Evolutionary conservation across 768 basidiomycete genomes (phyloP), one percentile per base, ranked within the genome.

Genomic region (Pisolithus orientalis): DNA sequence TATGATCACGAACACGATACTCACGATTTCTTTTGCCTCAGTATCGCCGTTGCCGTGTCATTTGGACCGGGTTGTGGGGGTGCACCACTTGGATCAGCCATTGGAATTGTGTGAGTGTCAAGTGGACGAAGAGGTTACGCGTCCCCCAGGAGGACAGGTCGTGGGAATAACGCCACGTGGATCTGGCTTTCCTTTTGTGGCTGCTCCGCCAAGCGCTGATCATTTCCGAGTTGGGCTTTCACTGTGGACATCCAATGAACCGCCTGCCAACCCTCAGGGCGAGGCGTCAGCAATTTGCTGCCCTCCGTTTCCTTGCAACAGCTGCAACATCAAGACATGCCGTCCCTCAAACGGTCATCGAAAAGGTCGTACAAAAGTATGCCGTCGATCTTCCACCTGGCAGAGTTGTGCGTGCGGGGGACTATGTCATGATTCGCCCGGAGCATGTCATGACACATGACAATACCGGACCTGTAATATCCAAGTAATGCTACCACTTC

Each of bases 401-500:
- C 42, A 90, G 87, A 66, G 73, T 76, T 14, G 90, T 98, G 59
- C 84, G 82, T 60, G 90, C 94, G 37, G 96, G 95, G 13, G 96
- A 99, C 84, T 98, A 98, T 83, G 94, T 98, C 38, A 99, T 97
- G 94, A 96, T 99, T 72, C 83, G 84, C 39, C 96, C 96, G 24
- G 87, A 97, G 66, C 93, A 98, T 80, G 94, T 97, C 60, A 94
- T 94, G 92, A 94, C 91, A 9, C 93, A 94, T 58, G 96, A 99
- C 64, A 98, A 98, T 66, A 99, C 96, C 11, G 96, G 94, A 0
- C 95, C 96, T 6, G 94, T 99, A 57, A 95, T 99, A 54, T 85
- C 89, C 65, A 99, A 98, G 94, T 94, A 64, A 34, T 64, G 87
- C 39, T 34, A 42, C 51, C 2, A 44, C 49, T 17, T 31, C 56